phyloP scores from a whole-genome alignment of 441 rosid genomes.

The Cnidoscolus chayamansa region DNA sequence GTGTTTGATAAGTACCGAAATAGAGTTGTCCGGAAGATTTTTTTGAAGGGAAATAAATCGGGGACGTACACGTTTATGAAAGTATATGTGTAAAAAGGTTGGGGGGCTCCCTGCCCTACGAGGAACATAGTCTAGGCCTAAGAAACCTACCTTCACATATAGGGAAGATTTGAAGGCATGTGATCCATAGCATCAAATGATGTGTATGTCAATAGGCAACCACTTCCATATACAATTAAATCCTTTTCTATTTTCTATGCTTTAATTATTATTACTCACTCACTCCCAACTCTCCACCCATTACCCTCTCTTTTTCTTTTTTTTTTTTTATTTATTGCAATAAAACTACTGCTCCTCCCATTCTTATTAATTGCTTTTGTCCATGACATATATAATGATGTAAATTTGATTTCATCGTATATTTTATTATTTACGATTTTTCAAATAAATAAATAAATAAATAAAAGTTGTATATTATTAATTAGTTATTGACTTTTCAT shows the following conservation, averaged over 20 bases:
- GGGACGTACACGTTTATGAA: too few species aligned
- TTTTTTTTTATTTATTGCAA: too few species aligned
- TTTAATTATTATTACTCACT: conserved; percentile 25
- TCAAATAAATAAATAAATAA: neutral
- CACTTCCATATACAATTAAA: conserved; percentile 25
- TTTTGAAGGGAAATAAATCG: too few species aligned
- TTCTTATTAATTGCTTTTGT: too few species aligned
- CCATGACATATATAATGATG: too few species aligned
- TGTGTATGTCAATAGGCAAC: conserved; percentile 9
- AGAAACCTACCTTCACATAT: too few species aligned
- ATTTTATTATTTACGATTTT: neutral
- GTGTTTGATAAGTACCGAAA: too few species aligned
- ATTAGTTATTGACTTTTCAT: neutral
- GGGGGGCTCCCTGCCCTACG: neutral
- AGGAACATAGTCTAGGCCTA: neutral
- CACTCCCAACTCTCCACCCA: neutral
- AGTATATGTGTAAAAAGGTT: neutral
- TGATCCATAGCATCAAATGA: conserved; percentile 6
- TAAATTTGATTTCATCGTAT: too few species aligned
- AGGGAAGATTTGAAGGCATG: neutral
- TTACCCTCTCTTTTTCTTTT: too few species aligned
- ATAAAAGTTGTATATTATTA: neutral
- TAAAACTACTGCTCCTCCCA: too few species aligned
- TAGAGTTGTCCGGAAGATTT: too few species aligned
- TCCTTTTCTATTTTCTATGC: conserved; percentile 15